These are phyloP conservation scores for Fistulinella cinereoalba DNA, from an alignment of 1,284 basidiomycete genomes.

Conservation along the genomic window DNA sequence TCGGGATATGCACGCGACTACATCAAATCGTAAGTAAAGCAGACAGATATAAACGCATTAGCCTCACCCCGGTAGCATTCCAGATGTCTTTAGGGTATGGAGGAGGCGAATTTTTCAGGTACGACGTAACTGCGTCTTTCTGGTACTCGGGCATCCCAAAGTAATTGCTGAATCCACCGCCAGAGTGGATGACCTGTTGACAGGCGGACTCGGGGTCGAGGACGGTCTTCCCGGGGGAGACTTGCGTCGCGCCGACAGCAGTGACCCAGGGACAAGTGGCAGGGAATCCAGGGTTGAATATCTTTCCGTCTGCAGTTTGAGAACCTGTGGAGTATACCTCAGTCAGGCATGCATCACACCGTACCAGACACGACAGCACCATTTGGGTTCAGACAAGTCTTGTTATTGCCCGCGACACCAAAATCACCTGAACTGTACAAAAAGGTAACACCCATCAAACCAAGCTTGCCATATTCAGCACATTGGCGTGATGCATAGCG, in stretches of 20 bases:
- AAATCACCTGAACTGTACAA: slow-evolving; percentile 51
- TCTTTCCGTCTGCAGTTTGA: slow-evolving; percentile 19
- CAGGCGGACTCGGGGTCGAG: slow-evolving; percentile 33
- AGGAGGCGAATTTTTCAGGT: slow-evolving; percentile 28
- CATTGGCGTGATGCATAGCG: slow-evolving; percentile 52
- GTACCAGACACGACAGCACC: slow-evolving; percentile 25
- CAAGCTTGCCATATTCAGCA: slow-evolving; percentile 52
- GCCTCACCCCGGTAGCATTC: slow-evolving; percentile 48
- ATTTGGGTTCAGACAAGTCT: slow-evolving; percentile 41
- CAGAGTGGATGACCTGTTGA: slow-evolving; percentile 30
- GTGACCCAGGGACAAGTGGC: slow-evolving; percentile 46
- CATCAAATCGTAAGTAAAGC: not conserved
- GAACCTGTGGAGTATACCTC: slow-evolving; percentile 5
- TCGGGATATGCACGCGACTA: slow-evolving; percentile 47
- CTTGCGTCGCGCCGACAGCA: slow-evolving; percentile 47
- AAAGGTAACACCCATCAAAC: slow-evolving; percentile 47
- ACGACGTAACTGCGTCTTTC: slow-evolving; percentile 18
- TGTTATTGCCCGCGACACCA: slow-evolving; percentile 46
- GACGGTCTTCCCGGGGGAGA: slow-evolving; percentile 34
- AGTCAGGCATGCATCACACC: not conserved
- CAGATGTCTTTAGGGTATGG: slow-evolving; percentile 38
- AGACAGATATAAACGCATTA: not conserved
- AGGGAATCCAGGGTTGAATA: slow-evolving; percentile 53
- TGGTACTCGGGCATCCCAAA: slow-evolving; percentile 43
- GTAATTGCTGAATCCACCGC: slow-evolving; percentile 47